phyloP scores from a whole-genome alignment of 305 asterid species.

The Fraxinus greggii region DNA sequence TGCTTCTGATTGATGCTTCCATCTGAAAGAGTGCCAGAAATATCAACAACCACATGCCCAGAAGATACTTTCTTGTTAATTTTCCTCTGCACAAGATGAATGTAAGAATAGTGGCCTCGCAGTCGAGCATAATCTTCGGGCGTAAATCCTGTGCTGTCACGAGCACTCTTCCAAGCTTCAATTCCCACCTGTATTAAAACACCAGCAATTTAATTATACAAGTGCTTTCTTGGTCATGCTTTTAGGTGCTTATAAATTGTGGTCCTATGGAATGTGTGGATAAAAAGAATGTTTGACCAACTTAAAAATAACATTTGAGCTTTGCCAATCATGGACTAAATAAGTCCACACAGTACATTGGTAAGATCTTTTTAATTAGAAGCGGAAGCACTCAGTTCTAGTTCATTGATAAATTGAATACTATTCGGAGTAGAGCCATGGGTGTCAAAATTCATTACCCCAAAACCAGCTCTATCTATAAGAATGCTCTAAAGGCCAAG shows the following conservation, averaged over 20 bases:
- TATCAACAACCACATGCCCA: slow-evolving; percentile 54
- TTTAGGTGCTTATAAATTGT: background rate
- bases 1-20: slow-evolving; percentile 38
- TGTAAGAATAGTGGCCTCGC: slow-evolving; percentile 68
- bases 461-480: background rate
- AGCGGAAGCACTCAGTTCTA: background rate
- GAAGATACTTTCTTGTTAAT: slow-evolving; percentile 39
- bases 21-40: slow-evolving; percentile 31
- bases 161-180: slow-evolving; percentile 60
- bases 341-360: background rate
- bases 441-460: background rate
- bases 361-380: background rate
- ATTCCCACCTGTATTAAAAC: slow-evolving; percentile 50
- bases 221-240: background rate
- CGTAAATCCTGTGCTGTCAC: slow-evolving; percentile 58
- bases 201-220: background rate
- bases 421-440: background rate
- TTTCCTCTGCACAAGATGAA: slow-evolving; percentile 69
- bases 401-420: background rate
- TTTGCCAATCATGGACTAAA: background rate
- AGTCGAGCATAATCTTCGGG: slow-evolving; percentile 68
- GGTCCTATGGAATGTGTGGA: background rate
- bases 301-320: background rate
- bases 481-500: background rate
- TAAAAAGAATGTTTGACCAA: too few relatives aligned